A percentile compares a stretch with the other conserved stretches of the same genome.
These are phyloP conservation scores for Colletotrichum coccodes DNA, from an alignment of 2,329 filamentous ascomycete genomes.

Conservation along the genomic window DNA sequence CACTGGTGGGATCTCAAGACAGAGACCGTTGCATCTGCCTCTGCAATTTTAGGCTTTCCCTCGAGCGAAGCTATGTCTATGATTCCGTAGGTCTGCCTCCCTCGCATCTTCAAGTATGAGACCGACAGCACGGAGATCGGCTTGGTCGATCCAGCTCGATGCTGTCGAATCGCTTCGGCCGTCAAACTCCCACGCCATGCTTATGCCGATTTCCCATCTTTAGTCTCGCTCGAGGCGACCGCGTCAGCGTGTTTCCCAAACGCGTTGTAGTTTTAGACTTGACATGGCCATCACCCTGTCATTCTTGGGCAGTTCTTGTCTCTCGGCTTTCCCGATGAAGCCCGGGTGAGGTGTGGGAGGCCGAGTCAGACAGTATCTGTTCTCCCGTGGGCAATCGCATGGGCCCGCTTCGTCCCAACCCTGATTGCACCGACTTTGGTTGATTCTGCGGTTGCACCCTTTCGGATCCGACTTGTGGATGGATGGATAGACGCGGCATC, in stretches of 20 bases:
- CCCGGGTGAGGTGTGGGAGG: not conserved
- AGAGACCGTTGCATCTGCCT: not conserved
- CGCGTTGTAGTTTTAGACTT: not conserved
- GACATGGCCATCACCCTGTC: not conserved
- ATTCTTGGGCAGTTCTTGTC: not conserved
- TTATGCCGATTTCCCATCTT: not conserved
- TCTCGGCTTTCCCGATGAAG: constrained; percentile 11
- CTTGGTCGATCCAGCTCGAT: not conserved
- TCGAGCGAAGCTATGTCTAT: not conserved
- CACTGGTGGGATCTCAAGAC: not conserved
- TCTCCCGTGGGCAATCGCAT: not conserved
- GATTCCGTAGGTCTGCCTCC: not conserved
- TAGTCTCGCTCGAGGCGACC: not conserved
- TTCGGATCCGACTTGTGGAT: constrained; percentile 16
- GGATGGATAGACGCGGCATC: constrained; percentile 8
- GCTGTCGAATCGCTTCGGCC: not conserved
- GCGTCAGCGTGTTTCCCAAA: not conserved
- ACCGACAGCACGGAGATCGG: not conserved
- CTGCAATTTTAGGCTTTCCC: no score
- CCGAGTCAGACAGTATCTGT: constrained; percentile 8
- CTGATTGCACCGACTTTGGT: not conserved
- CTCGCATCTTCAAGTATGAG: not conserved
- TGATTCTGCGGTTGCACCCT: constrained; percentile 17
- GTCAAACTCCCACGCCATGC: not conserved
- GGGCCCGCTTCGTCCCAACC: constrained; percentile 7